A percentile compares a stretch with the other conserved stretches of the same genome.
phyloP scores from a whole-genome alignment of 129 eudicot genomes.

The Apium graveolens region DNA sequence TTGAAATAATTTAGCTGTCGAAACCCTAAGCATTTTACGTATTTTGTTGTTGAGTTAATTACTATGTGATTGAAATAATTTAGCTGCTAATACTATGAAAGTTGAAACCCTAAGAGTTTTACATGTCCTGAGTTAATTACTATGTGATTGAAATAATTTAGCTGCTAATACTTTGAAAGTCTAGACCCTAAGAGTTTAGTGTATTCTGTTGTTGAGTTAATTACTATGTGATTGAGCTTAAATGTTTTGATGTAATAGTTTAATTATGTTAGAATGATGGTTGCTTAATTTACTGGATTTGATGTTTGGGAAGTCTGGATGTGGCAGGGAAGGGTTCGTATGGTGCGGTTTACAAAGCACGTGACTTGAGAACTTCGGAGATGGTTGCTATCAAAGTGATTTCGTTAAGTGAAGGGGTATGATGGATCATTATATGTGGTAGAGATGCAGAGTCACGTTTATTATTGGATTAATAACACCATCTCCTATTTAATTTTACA shows the following conservation, averaged over 20 bases:
- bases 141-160: too few species aligned
- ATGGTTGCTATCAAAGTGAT: slow-evolving; percentile 97
- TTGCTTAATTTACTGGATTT: neutral
- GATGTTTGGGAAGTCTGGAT: slow-evolving; percentile 5
- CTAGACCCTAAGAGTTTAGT: too few species aligned
- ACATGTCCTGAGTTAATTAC: neutral
- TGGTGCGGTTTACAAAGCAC: slow-evolving; percentile 97
- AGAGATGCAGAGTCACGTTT: neutral
- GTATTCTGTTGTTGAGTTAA: neutral
- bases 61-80: neutral
- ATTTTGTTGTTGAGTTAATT: slow-evolving; percentile 1
- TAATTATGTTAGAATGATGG: neutral
- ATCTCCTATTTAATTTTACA: slow-evolving; percentile 15
- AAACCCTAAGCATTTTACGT: too few species aligned
- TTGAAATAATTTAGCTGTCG: neutral
- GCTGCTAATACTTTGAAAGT: too few species aligned
- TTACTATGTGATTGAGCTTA: neutral
- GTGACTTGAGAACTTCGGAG: slow-evolving; percentile 85
- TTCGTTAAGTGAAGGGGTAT: slow-evolving; percentile 94
- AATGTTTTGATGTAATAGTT: neutral
- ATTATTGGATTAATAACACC: slow-evolving; percentile 6
- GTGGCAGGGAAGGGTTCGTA: slow-evolving; percentile 92
- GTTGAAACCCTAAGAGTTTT: neutral
- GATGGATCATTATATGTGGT: slow-evolving; percentile 6
- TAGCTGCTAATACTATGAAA: neutral